Base-by-base conservation (phyloP, 2,329 filamentous ascomycete species). In the Aotearoamyces nothofagi region DNA sequence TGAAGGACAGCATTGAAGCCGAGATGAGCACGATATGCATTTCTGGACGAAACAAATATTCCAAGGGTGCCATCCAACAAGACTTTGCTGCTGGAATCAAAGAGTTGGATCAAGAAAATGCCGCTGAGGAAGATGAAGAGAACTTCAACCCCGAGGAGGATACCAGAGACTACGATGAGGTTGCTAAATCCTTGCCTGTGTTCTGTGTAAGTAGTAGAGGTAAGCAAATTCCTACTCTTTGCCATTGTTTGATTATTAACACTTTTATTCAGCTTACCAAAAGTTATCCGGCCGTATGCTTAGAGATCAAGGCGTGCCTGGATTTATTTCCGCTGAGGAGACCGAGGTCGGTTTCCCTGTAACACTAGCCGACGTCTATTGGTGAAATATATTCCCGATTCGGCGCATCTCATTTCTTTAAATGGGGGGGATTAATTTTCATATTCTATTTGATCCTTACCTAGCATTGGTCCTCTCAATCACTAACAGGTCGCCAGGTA, bases 141-240 rank as follows among this genome's bases (percentile, higher is more conserved):
- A 55, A 55, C 6, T 72, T 71, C 38, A 51, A 73, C 36, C 65
- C 66, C 0, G 58, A 65, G 2, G 42, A 59, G n/a, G 61, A 71
- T 5, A 24, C 55, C 3, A 58, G 68, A 7, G 61, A 77, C 39
- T 78, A 78, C 29, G 58, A 66, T 0, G 48, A 66, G 24, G 57
- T 76, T 5, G 69, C 66, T 0, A 46, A 46, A 6, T 56, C 53
- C 1, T 52, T 79, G 1, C 63, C 69, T 0, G 70, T 78, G 2
- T 79, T 76, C 41, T 78, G 71, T 35, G 66, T 78, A 10, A 72
- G 66, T 33, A 67, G 64, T 26, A 54, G 64, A 24, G n/a, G n/a
- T n/a, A n/a, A n/a, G n/a, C n/a, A n/a, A n/a, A n/a, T n/a, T n/a
- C n/a, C n/a, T n/a, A n/a, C n/a, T n/a, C n/a, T n/a, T n/a, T n/a